phyloP scores from a whole-genome alignment of 2,329 filamentous ascomycete species.

The Coleophoma cylindrospora region DNA sequence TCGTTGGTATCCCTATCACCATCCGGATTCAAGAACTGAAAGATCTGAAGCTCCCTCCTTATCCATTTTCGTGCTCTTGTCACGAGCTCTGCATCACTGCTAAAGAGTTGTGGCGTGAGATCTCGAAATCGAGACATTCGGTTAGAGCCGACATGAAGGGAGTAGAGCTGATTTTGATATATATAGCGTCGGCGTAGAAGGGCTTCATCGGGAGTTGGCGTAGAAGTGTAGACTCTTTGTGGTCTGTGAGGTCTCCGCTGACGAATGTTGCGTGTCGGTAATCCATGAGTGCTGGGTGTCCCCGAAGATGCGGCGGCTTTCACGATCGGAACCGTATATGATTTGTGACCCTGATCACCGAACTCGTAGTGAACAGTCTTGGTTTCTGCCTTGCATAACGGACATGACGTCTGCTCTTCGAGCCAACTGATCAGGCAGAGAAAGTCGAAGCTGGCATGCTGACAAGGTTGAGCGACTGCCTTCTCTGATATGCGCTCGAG shows the following conservation, averaged over 20 bases:
- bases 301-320: neutral
- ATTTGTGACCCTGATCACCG: conserved; percentile 46
- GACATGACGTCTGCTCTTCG: conserved; percentile 65
- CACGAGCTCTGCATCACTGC: conserved; percentile 59
- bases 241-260: conserved; percentile 10
- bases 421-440: conserved; percentile 81
- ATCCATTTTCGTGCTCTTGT: conserved; percentile 78
- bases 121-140: conserved; percentile 71
- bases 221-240: conserved; percentile 7
- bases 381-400: conserved; percentile 64
- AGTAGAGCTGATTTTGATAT: conserved; percentile 69
- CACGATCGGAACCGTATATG: conserved; percentile 45
- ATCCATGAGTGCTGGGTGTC: conserved; percentile 3
- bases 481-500: conserved; percentile 69
- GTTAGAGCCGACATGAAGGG: conserved; percentile 79
- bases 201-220: conserved; percentile 18
- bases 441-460: conserved; percentile 79
- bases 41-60: conserved; percentile 78
- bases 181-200: conserved; percentile 59
- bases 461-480: conserved; percentile 70
- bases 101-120: conserved; percentile 63
- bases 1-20: conserved; percentile 15
- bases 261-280: conserved; percentile 5
- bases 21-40: conserved; percentile 58
- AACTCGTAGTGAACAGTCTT: conserved; percentile 62